A percentile compares a stretch with the other conserved stretches of the same genome.
Evolutionary conservation across 306 rosid species (phyloP).

Genomic region (Rosa chinensis): DNA sequence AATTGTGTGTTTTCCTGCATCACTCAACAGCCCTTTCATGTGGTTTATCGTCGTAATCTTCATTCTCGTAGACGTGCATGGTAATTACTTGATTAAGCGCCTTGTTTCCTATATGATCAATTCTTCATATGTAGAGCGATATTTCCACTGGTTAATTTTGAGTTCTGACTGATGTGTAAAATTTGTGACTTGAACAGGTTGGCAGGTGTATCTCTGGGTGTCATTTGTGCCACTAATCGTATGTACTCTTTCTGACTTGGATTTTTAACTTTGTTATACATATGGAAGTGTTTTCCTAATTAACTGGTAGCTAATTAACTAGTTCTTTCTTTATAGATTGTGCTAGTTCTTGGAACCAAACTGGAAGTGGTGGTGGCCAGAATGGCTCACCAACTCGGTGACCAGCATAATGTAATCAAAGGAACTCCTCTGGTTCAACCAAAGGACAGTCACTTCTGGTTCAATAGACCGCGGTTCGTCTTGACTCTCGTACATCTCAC

Average conservation of each 20-base stretch:
- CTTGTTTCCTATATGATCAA: neutral
- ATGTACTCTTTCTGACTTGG: slow-evolving; percentile 19
- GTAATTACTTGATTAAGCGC: slow-evolving; percentile 28
- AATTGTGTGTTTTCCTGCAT: slow-evolving; percentile 2
- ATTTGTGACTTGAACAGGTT: slow-evolving; percentile 34
- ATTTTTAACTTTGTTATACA: neutral
- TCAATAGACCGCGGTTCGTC: slow-evolving; percentile 44
- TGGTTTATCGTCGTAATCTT: slow-evolving; percentile 55
- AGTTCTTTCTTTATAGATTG: slow-evolving; percentile 28
- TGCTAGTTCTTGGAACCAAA: slow-evolving; percentile 53
- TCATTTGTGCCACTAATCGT: slow-evolving; percentile 57
- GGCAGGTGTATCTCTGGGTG: slow-evolving; percentile 57
- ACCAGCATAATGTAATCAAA: slow-evolving; percentile 33
- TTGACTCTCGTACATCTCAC: slow-evolving; percentile 50
- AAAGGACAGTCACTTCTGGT: slow-evolving; percentile 59
- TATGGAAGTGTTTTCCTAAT: neutral
- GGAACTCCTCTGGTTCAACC: slow-evolving; percentile 62
- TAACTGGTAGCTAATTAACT: neutral
- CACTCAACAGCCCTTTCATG: slow-evolving; percentile 48
- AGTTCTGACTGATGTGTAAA: neutral
- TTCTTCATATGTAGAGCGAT: neutral
- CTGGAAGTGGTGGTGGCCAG: slow-evolving; percentile 51
- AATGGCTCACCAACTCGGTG: slow-evolving; percentile 45
- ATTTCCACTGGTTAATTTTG: neutral
- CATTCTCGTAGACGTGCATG: slow-evolving; percentile 55